phyloP scores from a whole-genome alignment of 2,329 filamentous ascomycete species.

The Coniochaeta sp. region DNA sequence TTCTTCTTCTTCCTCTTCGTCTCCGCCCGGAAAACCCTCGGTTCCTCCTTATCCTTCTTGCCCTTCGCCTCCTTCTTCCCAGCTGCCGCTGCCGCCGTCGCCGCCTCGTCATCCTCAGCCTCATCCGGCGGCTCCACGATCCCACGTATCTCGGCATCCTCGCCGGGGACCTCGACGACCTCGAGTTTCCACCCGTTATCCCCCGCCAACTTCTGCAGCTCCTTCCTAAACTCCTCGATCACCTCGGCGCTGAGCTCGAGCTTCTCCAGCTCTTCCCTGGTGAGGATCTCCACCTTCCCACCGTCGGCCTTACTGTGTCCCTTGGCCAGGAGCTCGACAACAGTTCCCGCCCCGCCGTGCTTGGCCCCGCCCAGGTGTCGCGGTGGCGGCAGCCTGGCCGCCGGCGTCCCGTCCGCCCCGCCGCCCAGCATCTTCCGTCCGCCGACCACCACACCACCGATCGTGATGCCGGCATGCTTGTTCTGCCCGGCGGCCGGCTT shows the following conservation, averaged over 20 bases:
- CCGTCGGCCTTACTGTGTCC: conserved; percentile 46
- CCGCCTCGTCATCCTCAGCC: conserved; percentile 22
- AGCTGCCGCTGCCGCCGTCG: conserved; percentile 13
- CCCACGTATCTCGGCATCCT: conserved; percentile 57
- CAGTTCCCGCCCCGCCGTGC: conserved; percentile 10
- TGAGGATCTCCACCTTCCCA: conserved; percentile 52
- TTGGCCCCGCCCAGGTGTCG: conserved; percentile 17
- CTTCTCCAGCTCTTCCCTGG: conserved; percentile 59
- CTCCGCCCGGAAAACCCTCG: conserved; percentile 6
- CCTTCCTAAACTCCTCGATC: conserved; percentile 60
- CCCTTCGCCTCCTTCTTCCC: conserved; percentile 7
- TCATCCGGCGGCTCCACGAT: conserved; percentile 55
- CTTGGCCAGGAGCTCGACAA: conserved; percentile 37
- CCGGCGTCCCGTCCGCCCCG: conserved; percentile 39
- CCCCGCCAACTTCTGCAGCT: conserved; percentile 61
- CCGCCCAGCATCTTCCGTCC: conserved; percentile 39
- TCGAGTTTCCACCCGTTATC: conserved; percentile 75
- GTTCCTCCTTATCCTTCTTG: conserved; percentile 12
- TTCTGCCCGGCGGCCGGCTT: conserved; percentile 7
- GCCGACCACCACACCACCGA: conserved; percentile 48
- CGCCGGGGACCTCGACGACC: conserved; percentile 60
- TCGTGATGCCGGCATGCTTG: conserved; percentile 24
- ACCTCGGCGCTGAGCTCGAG: conserved; percentile 59
- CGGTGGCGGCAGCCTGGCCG: conserved; percentile 36
- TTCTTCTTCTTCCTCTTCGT: conserved; percentile 19